Evolutionary conservation across 1,284 basidiomycete species (phyloP), one percentile per base, ranked within the genome.

Genomic region (Wolfiporia cocos): DNA sequence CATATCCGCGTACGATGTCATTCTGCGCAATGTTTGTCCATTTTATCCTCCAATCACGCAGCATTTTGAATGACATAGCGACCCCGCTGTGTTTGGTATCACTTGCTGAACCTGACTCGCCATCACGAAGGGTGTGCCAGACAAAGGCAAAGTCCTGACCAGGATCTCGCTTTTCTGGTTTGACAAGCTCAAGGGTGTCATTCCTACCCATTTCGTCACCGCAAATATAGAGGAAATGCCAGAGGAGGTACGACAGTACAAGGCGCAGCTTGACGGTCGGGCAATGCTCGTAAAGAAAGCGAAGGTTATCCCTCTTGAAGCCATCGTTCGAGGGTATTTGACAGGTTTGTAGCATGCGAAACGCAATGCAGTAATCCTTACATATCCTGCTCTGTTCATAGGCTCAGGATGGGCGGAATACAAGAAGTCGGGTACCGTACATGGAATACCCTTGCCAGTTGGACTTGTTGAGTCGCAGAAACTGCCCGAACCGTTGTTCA

Each of bases 401-500:
- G 93, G 93, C 34, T 97, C 93, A 19, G 96, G 89, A 5, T 99
- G 93, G 92, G 68, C 77, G 1, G 96, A 99, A 64, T 99, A 99
- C 70, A 83, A 90, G 65, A 85, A 82, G 62, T 74, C 71, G 1
- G 84, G 88, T 32, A 98, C 92, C 0, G 86, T 96, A 11, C 95
- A 99, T 57, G 89, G 88, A 3, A 91, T 96, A 35, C 59, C 69
- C 14, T 70, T 97, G 41, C 83, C 86, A 0, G 63, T 74, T 2
- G 90, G 86, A 5, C 69, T 98, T 20, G 69, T 85, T n/a, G 95
- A 99, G 69, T 90, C 86, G 5, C 73, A 89, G 51, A 84, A 86
- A 56, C 69, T 97, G 21, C 78, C 84, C 5, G 70, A 85, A 53
- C 90, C 95, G 0, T 67, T 98, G 34, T 96, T 99, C 61, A 99